Base-by-base conservation (phyloP, 2,329 filamentous ascomycete genomes). In the Chaetomium olivaceum region DNA sequence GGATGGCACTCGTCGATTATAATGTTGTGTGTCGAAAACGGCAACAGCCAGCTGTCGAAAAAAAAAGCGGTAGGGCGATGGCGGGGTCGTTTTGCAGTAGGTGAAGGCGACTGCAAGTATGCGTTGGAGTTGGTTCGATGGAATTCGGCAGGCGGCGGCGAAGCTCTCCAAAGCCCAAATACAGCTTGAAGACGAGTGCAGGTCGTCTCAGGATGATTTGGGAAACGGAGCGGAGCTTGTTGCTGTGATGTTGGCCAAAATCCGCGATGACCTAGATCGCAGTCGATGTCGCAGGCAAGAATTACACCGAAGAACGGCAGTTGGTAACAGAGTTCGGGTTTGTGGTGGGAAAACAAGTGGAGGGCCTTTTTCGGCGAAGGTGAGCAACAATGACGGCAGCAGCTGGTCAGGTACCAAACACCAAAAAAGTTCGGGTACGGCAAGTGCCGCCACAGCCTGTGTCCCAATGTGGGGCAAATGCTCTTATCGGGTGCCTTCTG, bases 141-240 rank as follows among this genome's bases (percentile, higher is more conserved):
- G 25, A 36, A 63, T 14, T 63, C 57, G 52, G 59, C 58, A 61
- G 51, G 62, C 52, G 63, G 60, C 59, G 57, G 56, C 58, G 63
- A 67, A 67, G 65, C 65, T 70, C 55, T 61, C 67, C 68, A 46
- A 64, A 58, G 54, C 62, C 59, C 65, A 56, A 63, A 63, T 65
- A 65, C 70, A 68, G 62, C 57, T 66, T 27, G 65, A 69, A 70
- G 70, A 69, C 72, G 71, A 70, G 71, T 72, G 72, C 72, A 73
- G 72, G 71, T 71, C 71, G 71, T 58, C 69, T 69, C 67, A 54
- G 50, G 63, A 56, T 62, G 63, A 69, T 66, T 63, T 63, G 51
- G 60, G 55, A 64, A 62, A 58, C 33, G 52, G 58, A 61, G 27
- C 31, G 29, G 46, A 63, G 33, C 48, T 29, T 23, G 12, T 48